Evolutionary conservation across 331 rosid species (phyloP), one percentile per base, ranked within the genome.

Genomic region (Telfairia occidentalis): DNA sequence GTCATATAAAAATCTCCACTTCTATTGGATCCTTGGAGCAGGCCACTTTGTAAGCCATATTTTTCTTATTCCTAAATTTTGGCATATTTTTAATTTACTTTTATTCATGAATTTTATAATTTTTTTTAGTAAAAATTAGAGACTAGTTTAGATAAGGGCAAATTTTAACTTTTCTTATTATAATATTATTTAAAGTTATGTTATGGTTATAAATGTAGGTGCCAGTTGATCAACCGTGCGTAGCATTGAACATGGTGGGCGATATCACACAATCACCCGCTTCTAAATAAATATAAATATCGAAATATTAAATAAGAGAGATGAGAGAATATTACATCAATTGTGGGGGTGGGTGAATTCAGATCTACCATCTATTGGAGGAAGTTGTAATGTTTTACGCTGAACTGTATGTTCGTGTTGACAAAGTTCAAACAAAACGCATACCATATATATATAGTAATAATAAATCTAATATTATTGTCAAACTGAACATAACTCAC

Each of bases 21-120:
- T 95, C 54, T 91, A 88, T 86, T 95, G 99, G 99, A 91, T 95
- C 80, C 99, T 95, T 57, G 86, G 91, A 75, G 99, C 99, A 12
- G 99, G 99, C 65, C 99, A 95, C 64, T 90, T 86, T 82, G 99
- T 95, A 87, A 95, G 99, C 87, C 84, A 64, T 64, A n/a, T 35
- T 58, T 58, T 8, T 24, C 2, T 59, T 50, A n/a, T n/a, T 7
- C 2, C 10, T 50, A 7, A 53, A 26, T 2, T 10, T 55, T 24
- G 1, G 9, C 7, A 2, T n/a, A 19, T 3, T 4, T 32, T 32
- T 15, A 48, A 15, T 48, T 48, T 16, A 48, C n/a, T n/a, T n/a
- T n/a, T n/a, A 5, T 42, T 15, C 7, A 6, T 54, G 0, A 54
- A 23, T 1, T 5, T 29, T 5, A 59, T n/a, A 18, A 5, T n/a